Percentiles rank a stretch among this genome's conserved stretches.
These are phyloP conservation scores for Sphagnum contortum DNA, from an alignment of 225 moss, liverwort and hornwort genomes.

Conservation along the genomic window DNA sequence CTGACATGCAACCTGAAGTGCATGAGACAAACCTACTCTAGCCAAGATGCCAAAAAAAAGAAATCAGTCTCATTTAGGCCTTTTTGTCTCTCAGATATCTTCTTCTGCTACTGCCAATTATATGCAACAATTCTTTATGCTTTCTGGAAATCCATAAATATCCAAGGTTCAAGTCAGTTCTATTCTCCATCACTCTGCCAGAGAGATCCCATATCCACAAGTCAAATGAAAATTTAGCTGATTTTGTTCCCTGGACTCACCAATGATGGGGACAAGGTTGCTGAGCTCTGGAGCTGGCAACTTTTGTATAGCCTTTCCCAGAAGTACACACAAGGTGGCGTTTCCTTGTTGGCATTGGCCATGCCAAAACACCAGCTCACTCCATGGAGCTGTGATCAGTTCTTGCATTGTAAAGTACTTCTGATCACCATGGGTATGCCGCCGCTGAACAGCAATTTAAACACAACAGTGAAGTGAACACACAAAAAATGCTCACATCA, in stretches of 20 bases:
- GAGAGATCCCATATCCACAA: no score
- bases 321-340: conserved; percentile 57
- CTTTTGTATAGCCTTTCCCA: conserved; percentile 63
- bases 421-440: conserved; percentile 71
- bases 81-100: no score
- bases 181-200: no score
- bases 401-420: conserved; percentile 35
- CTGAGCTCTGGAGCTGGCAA: conserved; percentile 47
- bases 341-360: conserved; percentile 68
- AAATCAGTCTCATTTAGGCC: no score
- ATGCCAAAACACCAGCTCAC: conserved; percentile 72
- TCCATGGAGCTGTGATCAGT: conserved; percentile 44
- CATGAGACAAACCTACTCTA: no score
- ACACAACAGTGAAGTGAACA: conserved; percentile 1
- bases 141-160: no score
- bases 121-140: no score
- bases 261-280: conserved; percentile 50
- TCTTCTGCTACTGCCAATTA: no score
- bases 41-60: no score
- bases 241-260: conserved; percentile 17
- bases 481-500: no score
- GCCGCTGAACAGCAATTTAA: conserved; percentile 25
- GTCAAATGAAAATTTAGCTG: neutral
- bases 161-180: no score
- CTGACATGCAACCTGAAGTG: no score